These are phyloP conservation scores for Omphalea diandra DNA, from an alignment of 441 rosid genomes.

Conservation along the genomic window DNA sequence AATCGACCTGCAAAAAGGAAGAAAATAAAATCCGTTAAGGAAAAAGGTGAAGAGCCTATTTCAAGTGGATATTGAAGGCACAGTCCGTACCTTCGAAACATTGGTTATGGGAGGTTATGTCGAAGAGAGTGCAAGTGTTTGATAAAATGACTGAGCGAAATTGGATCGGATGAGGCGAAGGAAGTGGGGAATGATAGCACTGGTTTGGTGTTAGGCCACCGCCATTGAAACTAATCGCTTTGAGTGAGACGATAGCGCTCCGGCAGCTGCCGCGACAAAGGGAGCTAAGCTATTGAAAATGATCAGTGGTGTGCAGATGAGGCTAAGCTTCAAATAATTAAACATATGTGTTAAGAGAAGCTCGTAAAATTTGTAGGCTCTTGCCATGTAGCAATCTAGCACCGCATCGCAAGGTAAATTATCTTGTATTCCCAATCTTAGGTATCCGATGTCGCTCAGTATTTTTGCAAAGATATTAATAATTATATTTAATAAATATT, in stretches of 20 bases:
- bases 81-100: slow-evolving; percentile 40
- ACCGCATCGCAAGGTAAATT: no score
- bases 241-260: slow-evolving; percentile 8
- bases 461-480: no score
- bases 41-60: neutral
- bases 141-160: slow-evolving; percentile 25
- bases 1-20: slow-evolving; percentile 60
- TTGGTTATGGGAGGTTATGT: slow-evolving; percentile 15
- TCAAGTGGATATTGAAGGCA: no score
- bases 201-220: neutral
- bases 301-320: no score
- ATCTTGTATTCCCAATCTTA: no score
- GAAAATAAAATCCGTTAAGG: neutral
- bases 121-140: slow-evolving; percentile 16
- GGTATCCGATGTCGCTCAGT: no score
- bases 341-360: no score
- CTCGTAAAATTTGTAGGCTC: no score
- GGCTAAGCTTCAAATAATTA: no score
- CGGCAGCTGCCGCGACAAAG: slow-evolving; percentile 1
- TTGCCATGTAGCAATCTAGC: no score
- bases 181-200: neutral
- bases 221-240: neutral
- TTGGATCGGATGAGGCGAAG: neutral
- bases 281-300: no score
- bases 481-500: no score